Evolutionary conservation across 805 yeast species (phyloP).

Genomic region (Candida anglica): DNA sequence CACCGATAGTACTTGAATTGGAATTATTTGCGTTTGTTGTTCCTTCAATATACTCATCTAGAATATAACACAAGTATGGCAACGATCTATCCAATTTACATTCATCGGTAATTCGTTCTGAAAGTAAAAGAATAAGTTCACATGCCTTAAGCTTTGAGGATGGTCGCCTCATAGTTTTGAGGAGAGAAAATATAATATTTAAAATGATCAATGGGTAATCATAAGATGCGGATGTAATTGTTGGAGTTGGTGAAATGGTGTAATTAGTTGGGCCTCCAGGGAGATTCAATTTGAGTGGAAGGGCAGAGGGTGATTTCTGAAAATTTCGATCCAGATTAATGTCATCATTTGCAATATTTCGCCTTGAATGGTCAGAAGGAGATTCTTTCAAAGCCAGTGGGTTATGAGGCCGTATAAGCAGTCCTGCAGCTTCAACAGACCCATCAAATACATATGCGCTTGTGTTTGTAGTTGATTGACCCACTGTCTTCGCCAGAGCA

Average conservation of each 20-base stretch:
- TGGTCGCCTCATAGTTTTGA: conserved; percentile 59
- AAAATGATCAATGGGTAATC: conserved; percentile 60
- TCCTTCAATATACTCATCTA: conserved; percentile 52
- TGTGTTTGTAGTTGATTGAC: not conserved
- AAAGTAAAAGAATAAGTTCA: conserved; percentile 69
- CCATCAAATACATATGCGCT: too few relatives aligned
- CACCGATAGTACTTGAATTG: not conserved
- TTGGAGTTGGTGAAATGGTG: conserved; percentile 33
- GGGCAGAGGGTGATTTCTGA: too few relatives aligned
- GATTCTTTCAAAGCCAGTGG: too few relatives aligned
- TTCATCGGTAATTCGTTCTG: conserved; percentile 77
- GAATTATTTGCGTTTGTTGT: conserved; percentile 5
- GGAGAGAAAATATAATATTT: conserved; percentile 53
- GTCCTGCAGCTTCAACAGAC: conserved; percentile 1
- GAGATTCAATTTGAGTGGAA: conserved; percentile 43
- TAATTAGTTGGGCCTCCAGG: conserved; percentile 49
- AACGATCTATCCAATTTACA: conserved; percentile 80
- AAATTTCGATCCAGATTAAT: conserved; percentile 3
- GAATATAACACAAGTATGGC: conserved; percentile 71
- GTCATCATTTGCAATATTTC: too few relatives aligned
- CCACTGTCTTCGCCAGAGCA: not conserved
- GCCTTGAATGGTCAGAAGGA: too few relatives aligned
- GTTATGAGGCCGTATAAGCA: conserved; percentile 1
- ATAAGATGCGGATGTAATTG: conserved; percentile 42
- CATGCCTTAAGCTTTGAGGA: conserved; percentile 63